Conservation (phyloP, 495 filamentous ascomycete genomes). For the Oidiodendron maius region DNA sequence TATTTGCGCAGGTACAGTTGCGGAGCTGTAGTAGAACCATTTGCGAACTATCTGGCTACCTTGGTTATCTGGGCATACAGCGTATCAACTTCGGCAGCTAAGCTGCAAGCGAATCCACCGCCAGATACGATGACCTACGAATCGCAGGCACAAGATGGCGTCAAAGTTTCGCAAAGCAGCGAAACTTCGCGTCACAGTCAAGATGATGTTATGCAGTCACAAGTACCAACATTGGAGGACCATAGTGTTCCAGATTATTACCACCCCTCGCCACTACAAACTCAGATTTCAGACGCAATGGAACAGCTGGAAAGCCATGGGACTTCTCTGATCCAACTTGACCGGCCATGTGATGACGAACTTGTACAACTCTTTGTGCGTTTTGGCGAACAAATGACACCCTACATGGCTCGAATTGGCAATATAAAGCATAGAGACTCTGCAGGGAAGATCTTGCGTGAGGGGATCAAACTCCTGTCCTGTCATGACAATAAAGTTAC, state of each 20-base stretch:
- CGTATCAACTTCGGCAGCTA: not conserved
- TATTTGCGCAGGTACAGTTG: conserved; percentile 39
- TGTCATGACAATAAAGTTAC: too few relatives aligned
- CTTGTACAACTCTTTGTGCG: conserved; percentile 44
- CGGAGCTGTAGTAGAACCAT: conserved; percentile 42
- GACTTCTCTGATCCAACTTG: conserved; percentile 37
- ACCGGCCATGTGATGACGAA: conserved; percentile 46
- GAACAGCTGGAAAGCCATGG: conserved; percentile 1
- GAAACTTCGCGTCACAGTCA: too few relatives aligned
- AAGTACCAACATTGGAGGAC: too few relatives aligned
- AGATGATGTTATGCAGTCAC: too few relatives aligned
- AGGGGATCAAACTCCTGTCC: not conserved
- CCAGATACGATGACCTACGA: not conserved
- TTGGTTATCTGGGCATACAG: conserved; percentile 47
- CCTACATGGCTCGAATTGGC: not conserved
- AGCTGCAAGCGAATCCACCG: not conserved
- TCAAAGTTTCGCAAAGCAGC: not conserved
- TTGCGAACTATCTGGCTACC: conserved; percentile 37
- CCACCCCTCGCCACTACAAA: not conserved
- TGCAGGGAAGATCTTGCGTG: not conserved
- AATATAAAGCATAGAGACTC: not conserved
- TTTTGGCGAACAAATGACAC: conserved; percentile 22
- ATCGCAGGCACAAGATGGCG: not conserved
- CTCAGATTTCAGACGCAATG: not conserved
- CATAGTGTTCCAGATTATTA: not conserved